Base-by-base conservation (phyloP, 805 yeast genomes). In the Candida takata region DNA sequence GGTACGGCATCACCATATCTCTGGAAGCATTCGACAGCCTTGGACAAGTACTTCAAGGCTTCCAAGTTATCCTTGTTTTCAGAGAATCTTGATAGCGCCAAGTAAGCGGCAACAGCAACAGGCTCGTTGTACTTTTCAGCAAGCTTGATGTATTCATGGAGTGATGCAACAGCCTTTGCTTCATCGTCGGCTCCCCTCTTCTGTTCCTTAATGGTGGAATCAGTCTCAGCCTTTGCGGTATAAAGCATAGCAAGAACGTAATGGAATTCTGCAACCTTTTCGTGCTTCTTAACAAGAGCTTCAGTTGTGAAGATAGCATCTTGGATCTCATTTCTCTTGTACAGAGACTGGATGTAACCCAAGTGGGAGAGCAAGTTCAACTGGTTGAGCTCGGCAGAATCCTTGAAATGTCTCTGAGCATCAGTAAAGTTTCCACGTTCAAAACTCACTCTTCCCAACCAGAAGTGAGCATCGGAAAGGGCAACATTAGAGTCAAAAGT, bases 291-390 rank as follows among this genome's bases (percentile, higher is more conserved):
- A 38, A 79, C 69, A 30, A 85, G 65, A 30, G 74, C 73, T 54
- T 90, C 97, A 51, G 85, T 83, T 0, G 95, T 77, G 44, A 88
- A 70, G 45, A 82, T 75, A 10, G 97, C 92, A 54, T 88, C 97
- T 49, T 84, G 87, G 9, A 73, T 54, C 27, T 82, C 74, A 31
- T 79, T 79, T 54, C 88, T 79, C 35, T 77, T 69, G 36, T 81
- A 72, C 53, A 86, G 87, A 3, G 95, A 72, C 56, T 86, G 94
- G 1, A 94, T 95, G 39, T 83, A 70, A 21, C 96, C 97, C 37
- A 88, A 64, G 45, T 77, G 77, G 0, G 96, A 79, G 15, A 82
- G 67, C 4, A 79, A 51, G 48, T 84, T 84, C 33, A 62, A 67
- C 26, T 78, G 84, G 51, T 82, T 77, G 25, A 70, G 61, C 42